Base-by-base conservation (phyloP, 495 filamentous ascomycete genomes). In the Hamigera avellanea region DNA sequence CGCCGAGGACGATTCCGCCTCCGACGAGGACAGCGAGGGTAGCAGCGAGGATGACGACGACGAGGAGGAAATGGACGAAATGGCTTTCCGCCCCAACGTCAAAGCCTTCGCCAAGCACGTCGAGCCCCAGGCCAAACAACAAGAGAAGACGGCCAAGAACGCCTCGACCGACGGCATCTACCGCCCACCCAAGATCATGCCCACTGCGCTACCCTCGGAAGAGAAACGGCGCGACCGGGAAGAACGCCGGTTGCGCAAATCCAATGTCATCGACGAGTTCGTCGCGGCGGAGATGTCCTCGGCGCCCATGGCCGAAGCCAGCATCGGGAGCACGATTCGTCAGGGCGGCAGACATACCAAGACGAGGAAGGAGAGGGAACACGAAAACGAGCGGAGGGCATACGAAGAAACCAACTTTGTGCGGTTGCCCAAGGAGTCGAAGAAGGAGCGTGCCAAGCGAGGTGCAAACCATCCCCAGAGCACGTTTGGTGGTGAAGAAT, bases 321-420 rank as follows among this genome's bases (percentile, higher is more conserved):
- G 76, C 44, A 86, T 94, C 47, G 87, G 87, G 40, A 84, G 78
- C 33, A 89, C 79, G 6, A 88, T 93, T 39, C 59, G 79, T 19
- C 56, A 66, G 8, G 73, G 76, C 36, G 87, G 88, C 14, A 71
- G 86, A 37, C 75, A 76, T 39, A 70, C 70, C 39, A 85, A 86
- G 66, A 79, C 78, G 2, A 70, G 73, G 15, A 66, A 72, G 14
- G 81, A 89, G 48, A 70, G 75, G 17, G 67, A 70, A 31, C 72
- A 70, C 21, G 88, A 94, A 57, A 66, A 68, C 2, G 86, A 88
- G 49, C 64, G 79, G 29, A 69, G 64, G 27, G 70, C 76, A 17
- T 95, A 91, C 56, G 87, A 95, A 63, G 87, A 95, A 62, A 67
- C 61, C 41, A 89, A 95, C 61, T 86, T 93, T 49, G 73, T 86